These are phyloP conservation scores for Salvia rosmarinus DNA, from an alignment of 257 asterid genomes.

Conservation along the genomic window DNA sequence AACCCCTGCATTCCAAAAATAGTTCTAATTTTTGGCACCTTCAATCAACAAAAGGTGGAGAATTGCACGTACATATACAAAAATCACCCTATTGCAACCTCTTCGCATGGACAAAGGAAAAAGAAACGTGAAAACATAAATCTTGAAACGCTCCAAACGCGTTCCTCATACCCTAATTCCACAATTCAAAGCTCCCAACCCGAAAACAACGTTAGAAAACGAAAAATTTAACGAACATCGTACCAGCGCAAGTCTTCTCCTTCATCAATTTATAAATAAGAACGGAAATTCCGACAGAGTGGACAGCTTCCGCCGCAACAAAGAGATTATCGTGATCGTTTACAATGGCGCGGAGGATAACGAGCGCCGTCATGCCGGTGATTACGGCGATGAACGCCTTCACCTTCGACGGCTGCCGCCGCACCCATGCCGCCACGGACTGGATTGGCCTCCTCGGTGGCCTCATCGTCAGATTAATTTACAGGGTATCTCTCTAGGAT, in stretches of 20 bases:
- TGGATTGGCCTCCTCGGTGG: conserved; percentile 84
- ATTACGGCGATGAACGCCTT: conserved; percentile 85
- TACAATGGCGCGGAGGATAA: conserved; percentile 82
- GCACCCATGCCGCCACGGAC: conserved; percentile 67
- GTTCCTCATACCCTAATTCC: conserved; percentile 19
- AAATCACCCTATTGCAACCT: neutral
- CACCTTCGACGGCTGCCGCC: conserved; percentile 94
- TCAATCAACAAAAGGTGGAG: conserved; percentile 5
- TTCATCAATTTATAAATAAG: conserved; percentile 87
- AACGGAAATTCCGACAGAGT: conserved; percentile 79
- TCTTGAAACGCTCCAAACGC: conserved; percentile 26
- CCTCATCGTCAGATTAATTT: conserved; percentile 49
- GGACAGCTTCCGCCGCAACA: conserved; percentile 95
- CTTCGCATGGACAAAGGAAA: neutral
- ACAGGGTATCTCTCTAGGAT: conserved; percentile 8
- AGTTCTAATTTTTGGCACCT: conserved; percentile 31
- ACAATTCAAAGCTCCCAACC: conserved; percentile 23
- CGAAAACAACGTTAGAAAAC: neutral
- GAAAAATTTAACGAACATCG: neutral
- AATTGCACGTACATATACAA: neutral
- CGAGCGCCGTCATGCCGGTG: conserved; percentile 83
- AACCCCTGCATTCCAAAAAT: conserved; percentile 12
- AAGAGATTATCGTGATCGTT: conserved; percentile 95
- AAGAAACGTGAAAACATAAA: neutral
- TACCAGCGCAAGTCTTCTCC: conserved; percentile 98